Base-by-base conservation (phyloP, 2,329 filamentous ascomycete species). In the Aspergillus ochraceus region DNA sequence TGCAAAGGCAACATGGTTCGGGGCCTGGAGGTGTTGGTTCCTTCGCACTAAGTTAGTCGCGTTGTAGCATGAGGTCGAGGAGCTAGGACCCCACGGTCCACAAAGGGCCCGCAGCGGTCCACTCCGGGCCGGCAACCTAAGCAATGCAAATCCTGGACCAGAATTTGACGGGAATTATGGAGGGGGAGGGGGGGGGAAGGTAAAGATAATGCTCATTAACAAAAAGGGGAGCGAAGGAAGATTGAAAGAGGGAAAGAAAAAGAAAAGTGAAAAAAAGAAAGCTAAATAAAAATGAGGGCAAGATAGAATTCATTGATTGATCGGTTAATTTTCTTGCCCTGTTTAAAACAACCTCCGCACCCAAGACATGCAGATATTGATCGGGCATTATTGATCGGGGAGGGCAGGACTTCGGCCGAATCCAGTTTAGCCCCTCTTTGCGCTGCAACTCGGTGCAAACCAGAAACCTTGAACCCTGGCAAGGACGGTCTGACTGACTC, bases 91-190 rank as follows among this genome's bases (percentile, higher is more conserved):
- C 62, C 61, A 65, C 49, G 64, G 60, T 62, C 64, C 63, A 65
- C 64, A 58, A 29, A 29, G 59, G 64, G 61, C 66, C 64, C 64
- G 60, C 64, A 54, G 66, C 65, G 65, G 63, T 67, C 66, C 66
- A 68, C 65, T 66, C 66, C 66, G 66, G 66, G 46, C 66, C 66
- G 66, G 60, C 61, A 66, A 59, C 57, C 65, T 65, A 66, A 65
- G 66, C 65, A 66, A 59, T 64, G 66, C 64, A 66, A 67, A 67
- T 66, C 65, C 49, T 64, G 52, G 51, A 19, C 29, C 49, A 58
- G 55, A 20, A 49, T 29, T 52, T 50, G 47, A 24, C 24, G 54
- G 51, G 57, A 46, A 56, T 39, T 42, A n/a, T 6, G 36, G 17
- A 42, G 17, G 36, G 36, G 14, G 36, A 1, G n/a, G 3, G 36